These are phyloP conservation scores for Theileria sp. DNA, from an alignment of 169 alveolate species.

Conservation along the genomic window DNA sequence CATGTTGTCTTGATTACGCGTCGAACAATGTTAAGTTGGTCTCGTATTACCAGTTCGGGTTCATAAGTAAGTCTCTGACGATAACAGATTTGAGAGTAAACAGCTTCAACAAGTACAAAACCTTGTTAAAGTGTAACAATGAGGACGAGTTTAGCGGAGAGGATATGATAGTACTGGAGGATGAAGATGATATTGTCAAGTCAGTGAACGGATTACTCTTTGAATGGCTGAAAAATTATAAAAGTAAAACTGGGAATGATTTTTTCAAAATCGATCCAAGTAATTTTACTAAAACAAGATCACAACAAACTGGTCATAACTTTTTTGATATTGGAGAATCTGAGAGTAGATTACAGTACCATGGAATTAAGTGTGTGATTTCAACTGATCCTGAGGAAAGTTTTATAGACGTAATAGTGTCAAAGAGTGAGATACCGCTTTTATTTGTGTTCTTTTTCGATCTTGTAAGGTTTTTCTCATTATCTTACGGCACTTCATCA, in stretches of 20 bases:
- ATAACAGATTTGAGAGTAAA: conserved; percentile 45
- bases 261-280: conserved; percentile 29
- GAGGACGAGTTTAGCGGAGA: background rate
- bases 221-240: conserved; percentile 43
- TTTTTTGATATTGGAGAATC: background rate
- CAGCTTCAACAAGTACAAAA: conserved; percentile 38
- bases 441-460: conserved; percentile 63
- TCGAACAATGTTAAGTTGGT: conserved; percentile 35
- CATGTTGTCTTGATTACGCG: conserved; percentile 58
- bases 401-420: conserved; percentile 49
- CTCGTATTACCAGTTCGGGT: conserved; percentile 63
- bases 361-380: conserved; percentile 47
- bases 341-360: background rate
- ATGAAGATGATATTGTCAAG: background rate
- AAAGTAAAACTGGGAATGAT: conserved; percentile 62
- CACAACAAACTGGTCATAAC: background rate
- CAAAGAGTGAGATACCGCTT: conserved; percentile 63
- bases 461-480: conserved; percentile 47
- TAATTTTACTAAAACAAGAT: conserved; percentile 5
- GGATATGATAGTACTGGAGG: conserved; percentile 7
- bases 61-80: conserved; percentile 52
- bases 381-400: conserved; percentile 49
- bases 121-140: conserved; percentile 39
- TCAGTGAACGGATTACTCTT: conserved; percentile 42
- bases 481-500: conserved; percentile 48